Conservation (phyloP, 768 basidiomycete genomes). For the Dendrothele bispora region DNA sequence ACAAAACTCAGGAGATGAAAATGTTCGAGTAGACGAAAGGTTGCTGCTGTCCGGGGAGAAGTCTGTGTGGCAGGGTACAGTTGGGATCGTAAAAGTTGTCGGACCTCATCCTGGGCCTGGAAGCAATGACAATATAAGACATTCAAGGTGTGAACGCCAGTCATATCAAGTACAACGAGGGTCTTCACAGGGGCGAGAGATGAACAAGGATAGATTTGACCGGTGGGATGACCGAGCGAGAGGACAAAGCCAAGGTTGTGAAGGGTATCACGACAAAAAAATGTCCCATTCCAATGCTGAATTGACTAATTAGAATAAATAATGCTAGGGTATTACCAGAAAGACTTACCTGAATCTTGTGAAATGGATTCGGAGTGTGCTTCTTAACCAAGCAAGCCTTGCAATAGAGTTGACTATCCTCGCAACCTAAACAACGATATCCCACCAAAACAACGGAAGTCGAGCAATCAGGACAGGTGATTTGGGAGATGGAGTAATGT, state of each 20-base stretch:
- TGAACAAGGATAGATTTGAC: neutral
- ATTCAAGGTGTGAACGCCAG: constrained; percentile 7
- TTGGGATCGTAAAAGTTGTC: constrained; percentile 5
- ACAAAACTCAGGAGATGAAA: constrained; percentile 18
- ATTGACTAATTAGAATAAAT: too few species aligned
- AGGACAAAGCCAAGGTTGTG: neutral
- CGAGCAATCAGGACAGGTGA: neutral
- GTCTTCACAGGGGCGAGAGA: neutral
- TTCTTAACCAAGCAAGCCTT: neutral
- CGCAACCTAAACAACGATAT: neutral
- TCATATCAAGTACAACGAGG: constrained; percentile 7
- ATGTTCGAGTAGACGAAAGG: constrained; percentile 9
- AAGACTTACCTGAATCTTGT: neutral
- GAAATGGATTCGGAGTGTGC: neutral
- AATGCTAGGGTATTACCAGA: too few species aligned
- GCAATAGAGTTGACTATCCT: neutral
- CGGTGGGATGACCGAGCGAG: neutral
- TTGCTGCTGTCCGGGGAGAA: constrained; percentile 10
- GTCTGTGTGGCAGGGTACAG: constrained; percentile 13
- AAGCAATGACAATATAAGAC: constrained; percentile 12
- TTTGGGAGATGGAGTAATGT: too few species aligned
- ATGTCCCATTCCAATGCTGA: constrained; percentile 1
- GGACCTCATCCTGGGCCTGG: neutral
- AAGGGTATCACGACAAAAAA: neutral
- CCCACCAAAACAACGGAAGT: neutral